Base-by-base conservation (phyloP, 2,329 filamentous ascomycete species). In the Fusarium neocosmosporiellum region DNA sequence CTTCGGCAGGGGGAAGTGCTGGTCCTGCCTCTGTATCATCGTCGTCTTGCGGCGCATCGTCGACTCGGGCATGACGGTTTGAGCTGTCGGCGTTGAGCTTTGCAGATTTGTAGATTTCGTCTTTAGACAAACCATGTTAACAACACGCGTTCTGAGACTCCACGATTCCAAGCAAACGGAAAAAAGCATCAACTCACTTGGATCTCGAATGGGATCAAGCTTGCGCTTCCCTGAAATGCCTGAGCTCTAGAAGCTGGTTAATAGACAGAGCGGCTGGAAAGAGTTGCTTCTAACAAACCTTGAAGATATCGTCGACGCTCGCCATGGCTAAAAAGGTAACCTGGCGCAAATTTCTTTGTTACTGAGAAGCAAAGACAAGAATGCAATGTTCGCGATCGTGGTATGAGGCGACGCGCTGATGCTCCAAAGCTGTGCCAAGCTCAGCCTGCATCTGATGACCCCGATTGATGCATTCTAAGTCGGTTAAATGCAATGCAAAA, bases 91-190 rank as follows among this genome's bases (percentile, higher is more conserved):
- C 77, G 63, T 83, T 82, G 41, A 88, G 77, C 67, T 89, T 91
- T 46, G 86, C 88, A 7, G 89, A 87, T 79, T 92, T 93, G 83
- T 92, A 92, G 63, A 91, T 84, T 72, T 92, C 85, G 75, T 87
- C 90, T 91, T 65, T 2, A 20, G 5, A 9, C 20, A 20, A 10
- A n/a, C 11, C 1, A 10, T n/a, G 54, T 75, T 6, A 76, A 71
- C 1, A 13, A 20, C 2, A 11, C 16, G 10, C 13, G n/a, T 9
- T 27, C 46, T 16, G 39, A 36, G 57, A 68, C 13, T 6, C 2
- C 20, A 31, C 5, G 27, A 54, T 24, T 16, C 7, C 5, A 13
- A 29, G 11, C 8, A 13, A 43, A 14, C 31, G 29, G 55, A 53
- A 27, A 20, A 20, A n/a, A 37, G 13, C 43, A 14, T 53, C 46